Evolutionary conservation across 345 rosid genomes (phyloP).

Genomic region (Pistacia integerrima): DNA sequence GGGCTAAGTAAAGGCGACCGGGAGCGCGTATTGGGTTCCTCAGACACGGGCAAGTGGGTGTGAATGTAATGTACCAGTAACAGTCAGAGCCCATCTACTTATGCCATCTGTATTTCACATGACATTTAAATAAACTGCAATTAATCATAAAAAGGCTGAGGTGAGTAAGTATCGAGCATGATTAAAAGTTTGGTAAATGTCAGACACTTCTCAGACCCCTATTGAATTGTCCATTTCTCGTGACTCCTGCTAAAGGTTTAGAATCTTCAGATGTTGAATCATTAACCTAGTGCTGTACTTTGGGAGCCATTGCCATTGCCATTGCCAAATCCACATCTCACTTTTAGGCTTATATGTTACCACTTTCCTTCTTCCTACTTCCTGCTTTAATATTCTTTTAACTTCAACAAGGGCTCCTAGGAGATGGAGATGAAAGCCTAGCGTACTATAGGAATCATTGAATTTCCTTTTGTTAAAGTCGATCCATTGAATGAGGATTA

Average conservation of each 20-base stretch:
- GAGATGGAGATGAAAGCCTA: too few species aligned
- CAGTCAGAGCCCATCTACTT: not conserved
- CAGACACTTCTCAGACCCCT: not conserved
- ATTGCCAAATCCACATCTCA: too few species aligned
- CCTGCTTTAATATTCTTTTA: too few species aligned
- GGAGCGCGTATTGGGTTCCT: slow-evolving; percentile 20
- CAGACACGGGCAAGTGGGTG: slow-evolving; percentile 38
- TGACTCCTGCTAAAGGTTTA: slow-evolving; percentile 10
- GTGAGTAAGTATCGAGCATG: not conserved
- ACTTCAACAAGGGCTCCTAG: too few species aligned
- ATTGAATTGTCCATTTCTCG: slow-evolving; percentile 20
- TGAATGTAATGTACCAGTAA: not conserved
- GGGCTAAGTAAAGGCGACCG: slow-evolving; percentile 1
- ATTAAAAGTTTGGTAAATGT: slow-evolving; percentile 12
- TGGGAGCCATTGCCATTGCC: not conserved
- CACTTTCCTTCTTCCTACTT: not conserved
- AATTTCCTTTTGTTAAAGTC: not conserved
- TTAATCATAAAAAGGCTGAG: not conserved
- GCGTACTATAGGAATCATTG: not conserved
- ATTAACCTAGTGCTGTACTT: not conserved
- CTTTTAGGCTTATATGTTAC: not conserved
- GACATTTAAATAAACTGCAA: not conserved
- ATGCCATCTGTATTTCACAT: slow-evolving; percentile 37
- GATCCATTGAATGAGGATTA: too few species aligned
- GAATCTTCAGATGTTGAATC: slow-evolving; percentile 12